Base-by-base conservation (phyloP, 768 basidiomycete genomes). In the Auricularia auricula-judae region DNA sequence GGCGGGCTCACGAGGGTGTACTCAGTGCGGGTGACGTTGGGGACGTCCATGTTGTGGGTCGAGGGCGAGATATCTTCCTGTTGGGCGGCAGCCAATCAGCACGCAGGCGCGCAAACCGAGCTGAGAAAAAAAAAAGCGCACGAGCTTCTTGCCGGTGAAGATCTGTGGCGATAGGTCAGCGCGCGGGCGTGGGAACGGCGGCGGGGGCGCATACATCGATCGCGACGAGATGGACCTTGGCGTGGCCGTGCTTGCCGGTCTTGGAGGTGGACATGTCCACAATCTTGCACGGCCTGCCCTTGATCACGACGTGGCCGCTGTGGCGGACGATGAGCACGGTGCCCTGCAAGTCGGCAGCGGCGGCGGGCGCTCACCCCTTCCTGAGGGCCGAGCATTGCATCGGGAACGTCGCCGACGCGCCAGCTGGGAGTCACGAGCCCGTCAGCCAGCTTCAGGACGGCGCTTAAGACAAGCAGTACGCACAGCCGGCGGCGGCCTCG, bases 31-130 rank as follows among this genome's bases (percentile, higher is more conserved):
- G 35, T 67, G 74, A 99, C 93, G 79, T 97, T 91, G 76, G 96
- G 96, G 72, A 97, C 96, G 70, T 98, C 95, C 92, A 99, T 94
- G 83, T 99, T 99, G 85, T 99, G 97, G 76, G 96, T 99, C 74
- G 93, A 96, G 72, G 93, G 93, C 71, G 75, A 91, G 76, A 93
- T 91, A 83, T 92, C 91, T 85, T 93, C 91, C 89, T 92, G 74
- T 78, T 67, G 43, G 44, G 21, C 51, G 36, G 54, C n/a, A 16
- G 12, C 47, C 34, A 39, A 39, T 65, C 64, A 51, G 47, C 47
- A 21, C 18, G 43, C 29, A 29, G 29, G 29, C 62, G 16, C 53
- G 33, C 47, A 54, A 62, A 42, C 18, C 34, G 42, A 29, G 51
- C 12, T 54, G 42, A 35, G 36, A 36, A 68, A 53, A 68, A n/a